Evolutionary conservation across 176 grass and related monocot genomes (phyloP).

Genomic region (Puccinellia tenuiflora): DNA sequence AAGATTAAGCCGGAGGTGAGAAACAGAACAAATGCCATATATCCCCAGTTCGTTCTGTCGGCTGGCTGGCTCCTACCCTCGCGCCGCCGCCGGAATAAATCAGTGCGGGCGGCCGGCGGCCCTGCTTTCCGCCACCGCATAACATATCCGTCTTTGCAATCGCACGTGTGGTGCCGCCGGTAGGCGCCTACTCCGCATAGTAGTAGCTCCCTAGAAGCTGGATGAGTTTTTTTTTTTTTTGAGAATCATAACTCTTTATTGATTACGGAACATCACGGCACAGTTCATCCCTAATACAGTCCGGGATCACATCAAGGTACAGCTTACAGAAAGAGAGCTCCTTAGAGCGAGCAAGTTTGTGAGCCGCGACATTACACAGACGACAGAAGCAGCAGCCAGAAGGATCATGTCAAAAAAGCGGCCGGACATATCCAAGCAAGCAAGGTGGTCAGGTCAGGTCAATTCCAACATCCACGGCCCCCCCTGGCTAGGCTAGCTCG

Average conservation of each 20-base stretch:
- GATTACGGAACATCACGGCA: too few species aligned
- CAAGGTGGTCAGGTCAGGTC: too few species aligned
- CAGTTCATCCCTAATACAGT: too few species aligned
- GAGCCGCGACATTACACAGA: too few species aligned
- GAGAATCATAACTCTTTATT: too few species aligned
- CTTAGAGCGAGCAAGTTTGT: too few species aligned
- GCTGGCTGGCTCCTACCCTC: not conserved
- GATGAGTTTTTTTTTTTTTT: not conserved
- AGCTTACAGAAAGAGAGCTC: too few species aligned
- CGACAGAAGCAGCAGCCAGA: too few species aligned
- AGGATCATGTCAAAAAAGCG: constrained; percentile 1
- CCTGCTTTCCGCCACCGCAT: constrained; percentile 13
- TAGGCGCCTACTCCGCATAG: not conserved
- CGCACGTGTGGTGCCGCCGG: not conserved
- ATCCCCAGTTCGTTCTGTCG: not conserved
- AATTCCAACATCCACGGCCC: not conserved
- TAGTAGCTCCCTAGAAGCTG: not conserved
- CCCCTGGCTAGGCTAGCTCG: not conserved
- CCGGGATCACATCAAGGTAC: too few species aligned
- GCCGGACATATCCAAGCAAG: not conserved
- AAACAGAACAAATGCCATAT: not conserved
- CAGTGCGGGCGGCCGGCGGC: not conserved
- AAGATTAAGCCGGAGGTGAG: not conserved
- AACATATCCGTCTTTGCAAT: not conserved
- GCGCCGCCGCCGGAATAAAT: not conserved